Percentiles rank a stretch among this genome's conserved stretches.
These are phyloP conservation scores for Hypoxylon sp. DNA, from an alignment of 2,329 filamentous ascomycete species.

Conservation along the genomic window DNA sequence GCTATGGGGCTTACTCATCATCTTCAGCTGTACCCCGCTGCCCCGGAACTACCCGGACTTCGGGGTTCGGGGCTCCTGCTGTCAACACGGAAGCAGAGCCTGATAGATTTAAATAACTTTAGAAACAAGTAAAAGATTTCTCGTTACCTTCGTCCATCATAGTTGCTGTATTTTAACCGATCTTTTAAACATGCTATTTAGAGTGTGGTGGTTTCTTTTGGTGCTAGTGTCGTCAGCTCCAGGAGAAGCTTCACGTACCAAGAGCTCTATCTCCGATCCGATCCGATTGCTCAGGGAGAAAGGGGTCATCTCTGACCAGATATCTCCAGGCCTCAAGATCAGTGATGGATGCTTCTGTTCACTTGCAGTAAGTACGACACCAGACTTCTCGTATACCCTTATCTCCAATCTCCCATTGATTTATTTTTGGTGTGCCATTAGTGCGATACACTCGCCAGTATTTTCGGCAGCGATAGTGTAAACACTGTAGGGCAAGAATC, in stretches of 20 bases:
- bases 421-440: constrained; percentile 3
- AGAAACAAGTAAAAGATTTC: background rate
- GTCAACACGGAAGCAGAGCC: background rate
- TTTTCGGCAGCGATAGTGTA: constrained; percentile 31
- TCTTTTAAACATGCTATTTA: constrained; percentile 12
- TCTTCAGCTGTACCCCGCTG: background rate
- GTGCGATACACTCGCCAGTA: constrained; percentile 33
- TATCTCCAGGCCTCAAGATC: constrained; percentile 8
- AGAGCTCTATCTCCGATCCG: constrained; percentile 10
- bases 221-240: constrained; percentile 7
- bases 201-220: constrained; percentile 2
- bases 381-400: background rate
- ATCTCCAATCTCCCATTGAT: constrained; percentile 5
- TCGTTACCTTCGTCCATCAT: background rate
- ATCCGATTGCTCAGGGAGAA: constrained; percentile 7
- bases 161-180: background rate
- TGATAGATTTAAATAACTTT: constrained; percentile 16
- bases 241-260: constrained; percentile 2
- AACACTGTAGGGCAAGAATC: constrained; percentile 25
- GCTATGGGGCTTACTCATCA: background rate
- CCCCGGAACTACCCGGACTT: too few relatives aligned
- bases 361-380: constrained; percentile 27
- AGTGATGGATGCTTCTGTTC: constrained; percentile 28
- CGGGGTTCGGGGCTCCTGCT: background rate
- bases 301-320: constrained; percentile 20